These are phyloP conservation scores for Ceratobasidium sp. DNA, from an alignment of 1,284 basidiomycete genomes.

Conservation along the genomic window DNA sequence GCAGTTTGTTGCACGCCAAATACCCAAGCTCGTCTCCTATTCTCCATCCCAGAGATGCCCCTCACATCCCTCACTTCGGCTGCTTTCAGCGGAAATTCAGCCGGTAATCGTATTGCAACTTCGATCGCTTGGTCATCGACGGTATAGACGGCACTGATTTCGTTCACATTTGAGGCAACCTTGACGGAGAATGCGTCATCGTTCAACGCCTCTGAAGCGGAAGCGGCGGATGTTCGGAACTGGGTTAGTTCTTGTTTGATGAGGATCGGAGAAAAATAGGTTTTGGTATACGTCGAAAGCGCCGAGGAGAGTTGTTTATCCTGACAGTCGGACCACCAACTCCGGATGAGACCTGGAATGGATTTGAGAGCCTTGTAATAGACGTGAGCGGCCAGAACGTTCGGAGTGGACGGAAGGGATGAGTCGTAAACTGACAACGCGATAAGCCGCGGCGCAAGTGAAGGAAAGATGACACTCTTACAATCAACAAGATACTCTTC, in stretches of 20 bases:
- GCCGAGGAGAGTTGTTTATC: conserved; percentile 87
- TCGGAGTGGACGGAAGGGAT: conserved; percentile 70
- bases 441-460: too few species aligned
- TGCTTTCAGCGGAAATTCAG: conserved; percentile 91
- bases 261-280: conserved; percentile 92
- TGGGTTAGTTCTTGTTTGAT: conserved; percentile 86
- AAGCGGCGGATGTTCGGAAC: conserved; percentile 71
- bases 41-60: conserved; percentile 90
- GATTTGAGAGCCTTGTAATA: conserved; percentile 88
- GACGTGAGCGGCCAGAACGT: conserved; percentile 87
- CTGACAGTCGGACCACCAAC: conserved; percentile 89
- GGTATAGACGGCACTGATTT: conserved; percentile 84
- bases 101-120: conserved; percentile 88
- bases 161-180: conserved; percentile 75
- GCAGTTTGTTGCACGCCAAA: conserved; percentile 92
- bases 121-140: conserved; percentile 95
- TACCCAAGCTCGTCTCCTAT: conserved; percentile 94
- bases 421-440: conserved; percentile 81
- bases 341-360: conserved; percentile 85
- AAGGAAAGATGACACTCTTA: conserved; percentile 60
- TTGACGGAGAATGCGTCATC: conserved; percentile 89
- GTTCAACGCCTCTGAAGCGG: conserved; percentile 73
- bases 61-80: conserved; percentile 91
- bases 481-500: conserved; percentile 89
- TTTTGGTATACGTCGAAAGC: conserved; percentile 84